Conservation (phyloP, 1,139 yeast genomes). For the Sporopachydermia cereana region DNA sequence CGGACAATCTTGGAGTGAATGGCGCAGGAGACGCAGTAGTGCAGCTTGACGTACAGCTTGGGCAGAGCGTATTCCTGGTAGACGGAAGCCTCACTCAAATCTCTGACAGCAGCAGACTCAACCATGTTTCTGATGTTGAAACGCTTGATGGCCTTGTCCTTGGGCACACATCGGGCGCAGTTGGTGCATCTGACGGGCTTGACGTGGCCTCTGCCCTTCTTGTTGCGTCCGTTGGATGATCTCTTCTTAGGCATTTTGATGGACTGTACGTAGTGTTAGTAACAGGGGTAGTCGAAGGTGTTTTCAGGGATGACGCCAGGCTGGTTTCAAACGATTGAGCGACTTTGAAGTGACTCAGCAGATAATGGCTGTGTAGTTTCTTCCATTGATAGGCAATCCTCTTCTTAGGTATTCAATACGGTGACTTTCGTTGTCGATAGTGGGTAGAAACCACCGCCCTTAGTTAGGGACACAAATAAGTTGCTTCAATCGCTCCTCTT, state of each 20-base stretch:
- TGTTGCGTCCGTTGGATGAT: constrained; percentile 99
- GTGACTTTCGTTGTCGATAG: no score
- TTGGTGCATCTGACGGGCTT: constrained; percentile 99
- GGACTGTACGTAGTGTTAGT: no score
- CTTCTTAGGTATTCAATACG: no score
- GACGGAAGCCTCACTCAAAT: constrained; percentile 98
- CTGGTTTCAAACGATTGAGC: no score
- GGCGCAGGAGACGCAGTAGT: constrained; percentile 99
- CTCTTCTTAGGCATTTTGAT: constrained; percentile 98
- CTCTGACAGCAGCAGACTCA: constrained; percentile 99
- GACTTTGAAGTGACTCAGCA: no score
- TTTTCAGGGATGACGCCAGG: no score
- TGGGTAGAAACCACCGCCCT: no score
- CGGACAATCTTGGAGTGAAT: constrained; percentile 99
- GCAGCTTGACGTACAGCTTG: constrained; percentile 98
- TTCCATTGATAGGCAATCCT: no score
- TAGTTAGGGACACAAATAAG: no score
- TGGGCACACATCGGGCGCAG: constrained; percentile 99
- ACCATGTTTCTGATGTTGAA: constrained; percentile 99
- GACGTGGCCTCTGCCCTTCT: constrained; percentile 99
- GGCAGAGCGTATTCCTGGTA: constrained; percentile 99
- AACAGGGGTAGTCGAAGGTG: no score
- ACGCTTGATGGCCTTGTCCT: constrained; percentile 99
- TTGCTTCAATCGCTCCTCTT: no score
- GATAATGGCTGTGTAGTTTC: no score